Evolutionary conservation across 139 green algal genomes (phyloP), one percentile per base, ranked within the genome.

Genomic region (Zygnema circumcarinatum): DNA sequence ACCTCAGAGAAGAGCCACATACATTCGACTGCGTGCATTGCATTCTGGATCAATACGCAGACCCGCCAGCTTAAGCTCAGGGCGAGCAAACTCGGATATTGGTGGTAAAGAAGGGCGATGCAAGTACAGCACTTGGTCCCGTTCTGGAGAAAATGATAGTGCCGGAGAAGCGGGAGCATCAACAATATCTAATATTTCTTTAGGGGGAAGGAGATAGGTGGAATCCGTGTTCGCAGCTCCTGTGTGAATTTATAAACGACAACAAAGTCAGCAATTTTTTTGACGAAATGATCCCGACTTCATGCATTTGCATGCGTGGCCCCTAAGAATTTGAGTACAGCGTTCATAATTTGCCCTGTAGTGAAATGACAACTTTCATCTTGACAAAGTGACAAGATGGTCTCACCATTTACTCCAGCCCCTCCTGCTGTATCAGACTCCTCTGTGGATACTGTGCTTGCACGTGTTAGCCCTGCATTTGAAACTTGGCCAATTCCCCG

Each of bases 1-100:
- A n/a, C n/a, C n/a, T n/a, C 2, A 32, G 2, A 81, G 31, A 33
- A 32, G 76, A 84, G 3, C 7, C 52, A 86, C 36, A 83, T 81
- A 75, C 95, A 98, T 97, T 42, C 96, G 94, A 79, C 87, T 95
- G 35, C 94, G 87, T 0, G 92, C 93, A 81, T 95, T 96, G 33
- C 94, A 86, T 16, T 95, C 93, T 0, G 95, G 92, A 85, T 99
- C 97, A 41, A 99, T 93, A 40, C 96, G 93, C 36, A 99, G 42
- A 29, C 96, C 96, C 93, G 93, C 97, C 52, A 99, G 94, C 91
- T 98, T 98, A 22, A 98, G 92, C 90, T 99, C 97, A 2, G 95
- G 94, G 11, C 95, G 86, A 0, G 95, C 93, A 76, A 99, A 94
- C 74, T 99, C 96, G 33, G 87, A 90, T 56, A 99, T 94, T 38